phyloP scores from a whole-genome alignment of 495 filamentous ascomycete genomes.

The Aspergillus nanangensis region DNA sequence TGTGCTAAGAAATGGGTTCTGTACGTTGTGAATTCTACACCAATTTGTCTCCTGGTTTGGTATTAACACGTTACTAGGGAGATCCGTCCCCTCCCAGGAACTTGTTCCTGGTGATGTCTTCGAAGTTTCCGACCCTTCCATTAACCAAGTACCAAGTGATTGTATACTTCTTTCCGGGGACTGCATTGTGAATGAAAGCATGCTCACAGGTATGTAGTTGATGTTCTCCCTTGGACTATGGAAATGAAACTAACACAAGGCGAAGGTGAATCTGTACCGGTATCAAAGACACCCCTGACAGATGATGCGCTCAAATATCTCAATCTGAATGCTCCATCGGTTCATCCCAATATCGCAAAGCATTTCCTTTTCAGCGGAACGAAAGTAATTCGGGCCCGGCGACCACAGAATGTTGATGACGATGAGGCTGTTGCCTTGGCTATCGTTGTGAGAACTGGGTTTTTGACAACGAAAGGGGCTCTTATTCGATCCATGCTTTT shows the following conservation, averaged over 20 bases:
- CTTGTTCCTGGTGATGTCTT: conserved; percentile 96
- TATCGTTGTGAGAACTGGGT: conserved; percentile 88
- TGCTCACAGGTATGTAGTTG: conserved; percentile 72
- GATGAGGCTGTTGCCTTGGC: conserved; percentile 91
- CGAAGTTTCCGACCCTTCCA: conserved; percentile 92
- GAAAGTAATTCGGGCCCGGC: conserved; percentile 85
- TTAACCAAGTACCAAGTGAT: conserved; percentile 91
- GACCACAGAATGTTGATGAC: conserved; percentile 78
- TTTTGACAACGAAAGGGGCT: conserved; percentile 95
- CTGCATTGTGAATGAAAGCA: conserved; percentile 99
- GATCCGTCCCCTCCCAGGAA: conserved; percentile 78
- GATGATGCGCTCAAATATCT: conserved; percentile 72
- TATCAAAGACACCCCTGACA: conserved; percentile 85
- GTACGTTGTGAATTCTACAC: conserved; percentile 61
- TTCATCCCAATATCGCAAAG: conserved; percentile 74
- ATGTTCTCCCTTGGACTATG: background rate
- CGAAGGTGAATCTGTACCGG: conserved; percentile 89
- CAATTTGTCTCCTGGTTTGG: no score
- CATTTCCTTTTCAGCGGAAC: conserved; percentile 93
- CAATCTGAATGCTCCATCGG: conserved; percentile 70
- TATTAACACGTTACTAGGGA: conserved; percentile 51
- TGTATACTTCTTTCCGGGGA: conserved; percentile 89
- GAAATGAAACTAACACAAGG: conserved; percentile 14
- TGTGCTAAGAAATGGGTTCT: conserved; percentile 91
- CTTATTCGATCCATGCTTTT: conserved; percentile 98